Evolutionary conservation across 371 early-diverging fungal genomes (phyloP).

Genomic region (Apophysomyces trapeziformis): DNA sequence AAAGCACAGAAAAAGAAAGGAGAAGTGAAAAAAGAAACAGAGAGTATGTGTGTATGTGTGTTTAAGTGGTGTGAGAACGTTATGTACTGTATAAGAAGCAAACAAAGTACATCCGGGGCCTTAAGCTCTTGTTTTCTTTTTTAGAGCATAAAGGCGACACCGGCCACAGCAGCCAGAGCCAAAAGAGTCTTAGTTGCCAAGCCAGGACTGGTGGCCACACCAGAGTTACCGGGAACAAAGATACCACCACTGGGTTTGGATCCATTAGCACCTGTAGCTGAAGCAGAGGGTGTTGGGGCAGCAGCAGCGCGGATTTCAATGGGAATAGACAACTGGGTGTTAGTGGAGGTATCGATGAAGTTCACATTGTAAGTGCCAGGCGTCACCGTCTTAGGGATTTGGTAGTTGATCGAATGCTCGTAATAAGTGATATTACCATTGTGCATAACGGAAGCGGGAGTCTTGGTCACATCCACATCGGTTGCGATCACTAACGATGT

Average conservation of each 20-base stretch:
- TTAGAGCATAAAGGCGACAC: slow-evolving; percentile 37
- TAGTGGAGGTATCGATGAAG: slow-evolving; percentile 39
- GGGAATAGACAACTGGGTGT: slow-evolving; percentile 38
- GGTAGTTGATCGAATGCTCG: slow-evolving; percentile 48
- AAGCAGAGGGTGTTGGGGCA: slow-evolving; percentile 21
- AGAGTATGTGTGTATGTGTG: too few species aligned
- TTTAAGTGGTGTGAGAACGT: too few species aligned
- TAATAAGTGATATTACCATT: slow-evolving; percentile 42
- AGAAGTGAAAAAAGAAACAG: neutral
- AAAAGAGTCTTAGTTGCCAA: slow-evolving; percentile 22
- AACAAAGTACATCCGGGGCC: too few species aligned
- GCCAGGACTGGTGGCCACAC: slow-evolving; percentile 7
- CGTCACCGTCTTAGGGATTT: slow-evolving; percentile 39
- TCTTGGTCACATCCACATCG: slow-evolving; percentile 41
- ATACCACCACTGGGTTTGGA: slow-evolving; percentile 1
- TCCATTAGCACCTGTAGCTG: slow-evolving; percentile 14
- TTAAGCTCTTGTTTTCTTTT: neutral
- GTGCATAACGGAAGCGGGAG: slow-evolving; percentile 28
- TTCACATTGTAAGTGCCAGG: slow-evolving; percentile 50
- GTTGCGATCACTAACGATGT: slow-evolving; percentile 25
- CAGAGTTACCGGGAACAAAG: slow-evolving; percentile 13
- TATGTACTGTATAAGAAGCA: too few species aligned
- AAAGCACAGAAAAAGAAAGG: neutral
- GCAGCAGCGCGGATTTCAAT: slow-evolving; percentile 48
- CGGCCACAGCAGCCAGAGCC: slow-evolving; percentile 35